Base-by-base conservation (phyloP, 768 basidiomycete species). In the Leccinum uliginosum region DNA sequence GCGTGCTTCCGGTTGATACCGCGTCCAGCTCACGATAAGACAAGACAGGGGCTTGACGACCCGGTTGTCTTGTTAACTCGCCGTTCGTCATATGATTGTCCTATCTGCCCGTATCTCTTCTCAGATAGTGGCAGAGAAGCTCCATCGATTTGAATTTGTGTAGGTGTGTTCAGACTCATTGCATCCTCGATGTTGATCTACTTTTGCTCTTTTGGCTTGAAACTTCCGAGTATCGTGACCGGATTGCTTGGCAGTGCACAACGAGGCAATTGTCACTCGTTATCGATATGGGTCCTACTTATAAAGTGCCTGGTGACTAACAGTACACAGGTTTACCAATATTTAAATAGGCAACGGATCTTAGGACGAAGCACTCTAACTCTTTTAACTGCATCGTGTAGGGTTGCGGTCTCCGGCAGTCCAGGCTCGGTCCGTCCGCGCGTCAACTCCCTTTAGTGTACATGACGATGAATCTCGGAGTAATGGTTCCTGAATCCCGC, bases 381-480 rank as follows among this genome's bases (percentile, higher is more conserved):
- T 66, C 55, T 61, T 61, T 61, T 55, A 59, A 55, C 56, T 55
- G 50, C 62, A 62, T 57, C 57, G 57, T 66, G 62, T 50, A 45
- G 59, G 56, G 55, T 54, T 50, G 53, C 53, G 58, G 45, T 35
- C 50, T 21, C 59, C 43, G 55, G 34, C 21, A 55, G 63, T 45
- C 62, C 44, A 62, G 69, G 49, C 63, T 53, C 50, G 9, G 44
- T 43, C 61, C n/a, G 24, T n/a, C n/a, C n/a, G n/a, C n/a, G n/a
- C n/a, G n/a, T 67, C 59, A 71, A 30, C 27, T 66, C 51, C 68
- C 75, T 60, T 75, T 78, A 29, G 73, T 76, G 61, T 86, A 86
- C 77, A 86, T 78, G 66, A 85, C 74, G 57, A 85, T 70, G 65
- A 79, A 84, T 58, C 75, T 79, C 53, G 84, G 83, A 51, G 81